Conservation (phyloP, 2,329 filamentous ascomycete genomes). For the Anthostomella pinea region DNA sequence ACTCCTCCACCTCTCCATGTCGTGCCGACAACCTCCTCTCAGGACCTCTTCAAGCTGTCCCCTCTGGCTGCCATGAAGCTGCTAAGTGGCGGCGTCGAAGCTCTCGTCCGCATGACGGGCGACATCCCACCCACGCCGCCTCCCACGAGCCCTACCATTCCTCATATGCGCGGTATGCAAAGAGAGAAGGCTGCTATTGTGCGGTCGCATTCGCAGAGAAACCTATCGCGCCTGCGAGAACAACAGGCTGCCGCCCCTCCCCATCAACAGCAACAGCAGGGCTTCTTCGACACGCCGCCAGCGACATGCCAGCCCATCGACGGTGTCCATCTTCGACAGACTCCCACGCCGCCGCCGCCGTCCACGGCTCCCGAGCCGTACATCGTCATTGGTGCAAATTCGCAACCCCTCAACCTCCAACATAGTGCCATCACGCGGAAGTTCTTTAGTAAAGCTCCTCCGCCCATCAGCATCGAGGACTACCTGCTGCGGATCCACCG, state of each 20-base stretch:
- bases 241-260: constrained; percentile 16
- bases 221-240: constrained; percentile 43
- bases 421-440: constrained; percentile 84
- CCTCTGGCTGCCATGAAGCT: constrained; percentile 75
- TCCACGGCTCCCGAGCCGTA: constrained; percentile 46
- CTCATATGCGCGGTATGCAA: constrained; percentile 62
- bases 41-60: constrained; percentile 71
- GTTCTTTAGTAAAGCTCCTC: constrained; percentile 87
- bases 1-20: constrained; percentile 42
- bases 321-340: constrained; percentile 49
- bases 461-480: constrained; percentile 76
- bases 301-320: constrained; percentile 45
- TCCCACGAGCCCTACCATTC: constrained; percentile 59
- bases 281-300: constrained; percentile 24
- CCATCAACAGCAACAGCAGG: constrained; percentile 3
- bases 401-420: constrained; percentile 72
- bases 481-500: constrained; percentile 85
- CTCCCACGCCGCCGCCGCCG: constrained; percentile 24
- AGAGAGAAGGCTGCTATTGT: constrained; percentile 60
- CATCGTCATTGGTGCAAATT: constrained; percentile 64
- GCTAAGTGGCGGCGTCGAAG: constrained; percentile 69
- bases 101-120: constrained; percentile 68
- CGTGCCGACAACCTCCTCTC: constrained; percentile 39
- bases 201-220: constrained; percentile 56
- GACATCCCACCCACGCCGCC: constrained; percentile 81